Evolutionary conservation across 2,329 filamentous ascomycete species (phyloP), one percentile per base, ranked within the genome.

Genomic region (Stagonosporopsis chrysanthemi): DNA sequence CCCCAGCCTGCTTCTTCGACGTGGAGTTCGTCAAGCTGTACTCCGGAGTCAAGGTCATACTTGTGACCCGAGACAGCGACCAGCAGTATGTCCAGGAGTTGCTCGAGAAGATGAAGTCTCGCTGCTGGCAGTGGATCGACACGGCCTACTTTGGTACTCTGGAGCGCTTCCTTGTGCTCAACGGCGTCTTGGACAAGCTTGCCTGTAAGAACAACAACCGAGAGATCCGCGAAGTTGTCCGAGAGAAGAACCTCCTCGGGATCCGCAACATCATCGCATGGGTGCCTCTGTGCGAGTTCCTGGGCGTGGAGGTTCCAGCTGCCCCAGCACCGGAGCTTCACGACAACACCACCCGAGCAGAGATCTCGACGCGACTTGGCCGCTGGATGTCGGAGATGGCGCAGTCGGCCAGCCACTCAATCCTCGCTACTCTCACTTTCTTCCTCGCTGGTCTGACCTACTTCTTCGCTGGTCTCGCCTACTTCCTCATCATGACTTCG

Each of bases 231-330:
- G 56, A 55, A 9, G 28, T 47, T 5, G 57, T 72, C 14, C 64
- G 67, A 5, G 52, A 59, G 9, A 70, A 69, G 40, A 52, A 64
- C 6, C 50, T 75, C 29, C 61, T 76, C n/a, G 64, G 71, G 42
- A 67, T 69, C 43, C 39, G 56, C 38, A 24, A 66, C n/a, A 45
- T 63, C 4, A 56, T 64, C 45, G 68, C 68, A 3, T 76, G 73
- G 73, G 61, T 60, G 45, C 67, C 68, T 11, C 41, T 74, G 24
- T 74, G 72, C 50, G 44, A 64, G 11, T 75, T 73, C 38, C 55
- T 76, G 17, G 65, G 58, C 0, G 60, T 64, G 31, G 29, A 56
- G 1, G 53, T 70, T 2, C 71, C 73, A 8, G 43, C 63, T 11
- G 61, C 55, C 15, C 50, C 56, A 3, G 69, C 71, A 48, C 72